phyloP scores from a whole-genome alignment of 176 grass and related monocot genomes.

The Oryza rufipogon region DNA sequence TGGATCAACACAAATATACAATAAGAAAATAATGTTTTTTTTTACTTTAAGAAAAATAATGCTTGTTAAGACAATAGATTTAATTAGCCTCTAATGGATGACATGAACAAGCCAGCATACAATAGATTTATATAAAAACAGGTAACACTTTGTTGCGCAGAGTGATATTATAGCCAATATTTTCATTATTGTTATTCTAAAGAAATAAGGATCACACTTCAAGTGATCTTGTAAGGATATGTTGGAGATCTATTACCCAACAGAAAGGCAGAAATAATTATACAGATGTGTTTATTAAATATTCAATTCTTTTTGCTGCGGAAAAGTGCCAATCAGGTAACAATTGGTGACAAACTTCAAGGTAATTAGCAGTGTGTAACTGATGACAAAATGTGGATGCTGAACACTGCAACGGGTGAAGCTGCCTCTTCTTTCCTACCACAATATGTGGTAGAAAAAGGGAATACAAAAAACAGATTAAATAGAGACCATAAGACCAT shows the following conservation, averaged over 20 bases:
- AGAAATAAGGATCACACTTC: neutral
- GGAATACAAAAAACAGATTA: neutral
- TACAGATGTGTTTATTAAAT: neutral
- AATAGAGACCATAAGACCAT: neutral
- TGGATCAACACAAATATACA: neutral
- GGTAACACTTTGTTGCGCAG: too few species aligned
- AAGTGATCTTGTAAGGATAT: neutral
- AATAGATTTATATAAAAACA: neutral
- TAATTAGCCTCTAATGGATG: conserved; percentile 5
- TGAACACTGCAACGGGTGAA: neutral
- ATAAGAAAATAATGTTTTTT: too few species aligned
- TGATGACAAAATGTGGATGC: neutral
- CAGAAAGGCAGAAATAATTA: neutral
- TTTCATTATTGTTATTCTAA: neutral
- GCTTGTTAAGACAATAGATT: conserved; percentile 3
- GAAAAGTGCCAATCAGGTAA: neutral
- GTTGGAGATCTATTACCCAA: neutral
- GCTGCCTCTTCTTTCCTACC: neutral
- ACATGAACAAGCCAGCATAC: neutral
- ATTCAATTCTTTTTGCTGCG: neutral
- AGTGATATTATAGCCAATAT: neutral
- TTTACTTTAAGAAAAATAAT: neutral
- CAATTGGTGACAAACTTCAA: neutral
- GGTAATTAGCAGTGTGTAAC: neutral
- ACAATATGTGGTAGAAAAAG: neutral